Evolutionary conservation across 2,329 filamentous ascomycete species (phyloP), one percentile per base, ranked within the genome.

Genomic region (Periconia sp.): DNA sequence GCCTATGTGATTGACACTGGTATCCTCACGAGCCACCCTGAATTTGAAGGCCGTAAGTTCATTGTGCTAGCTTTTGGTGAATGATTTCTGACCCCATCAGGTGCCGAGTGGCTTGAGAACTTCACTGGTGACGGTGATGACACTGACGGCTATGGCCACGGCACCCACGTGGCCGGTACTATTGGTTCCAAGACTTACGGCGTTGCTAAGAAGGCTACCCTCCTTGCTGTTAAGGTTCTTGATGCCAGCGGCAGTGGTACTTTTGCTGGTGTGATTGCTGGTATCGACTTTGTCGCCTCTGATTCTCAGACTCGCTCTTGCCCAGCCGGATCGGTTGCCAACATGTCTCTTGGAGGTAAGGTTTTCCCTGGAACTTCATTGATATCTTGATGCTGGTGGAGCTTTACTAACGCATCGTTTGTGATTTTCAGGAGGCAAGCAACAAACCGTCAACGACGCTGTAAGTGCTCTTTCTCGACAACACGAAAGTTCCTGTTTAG

Each of bases 1-100:
- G 82, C 79, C 23, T 89, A 84, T 66, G 74, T 89, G 18, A 79
- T 89, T 27, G 86, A 89, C 69, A 87, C 85, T 6, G 86, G 86
- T 56, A 82, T 89, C 66, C 71, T 75, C 40, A 68, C 73, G 17
- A 77, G 75, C 2, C 86, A 89, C 70, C 58, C 65, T 3, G 69
- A 74, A 14, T 72, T 74, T 18, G 65, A 67, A 60, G 66, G 65
- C 45, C 69, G 72, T 68, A 65, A 1, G 68, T 65, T 27, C n/a
- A 3, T 27, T n/a, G 3, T 27, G 27, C 20, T n/a, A 9, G 20
- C 15, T 14, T 2, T 2, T 31, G 41, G 31, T 6, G 6, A 13
- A 27, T 14, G 33, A 37, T 37, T 3, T 40, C 45, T 52, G 20
- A 58, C 50, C 6, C 47, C 19, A 13, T 15, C 41, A 19, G 68